phyloP scores from a whole-genome alignment of 164 flowering plant genomes.

The Macadamia integrifolia region DNA sequence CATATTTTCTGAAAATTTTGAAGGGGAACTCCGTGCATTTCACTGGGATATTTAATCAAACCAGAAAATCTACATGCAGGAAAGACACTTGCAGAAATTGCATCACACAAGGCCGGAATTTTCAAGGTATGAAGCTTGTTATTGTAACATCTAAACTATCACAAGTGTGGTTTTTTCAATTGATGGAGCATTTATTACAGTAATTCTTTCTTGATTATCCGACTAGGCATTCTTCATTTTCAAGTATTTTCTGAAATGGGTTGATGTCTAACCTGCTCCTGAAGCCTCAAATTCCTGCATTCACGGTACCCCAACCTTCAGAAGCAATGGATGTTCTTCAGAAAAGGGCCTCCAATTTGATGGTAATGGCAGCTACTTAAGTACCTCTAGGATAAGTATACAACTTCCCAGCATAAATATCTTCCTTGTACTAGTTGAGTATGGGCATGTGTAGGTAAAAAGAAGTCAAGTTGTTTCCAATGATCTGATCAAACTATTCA shows the following conservation, averaged over 20 bases:
- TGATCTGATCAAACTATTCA: no score
- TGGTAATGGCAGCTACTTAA: conserved; percentile 32
- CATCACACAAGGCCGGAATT: conserved; percentile 89
- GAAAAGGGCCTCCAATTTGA: conserved; percentile 40
- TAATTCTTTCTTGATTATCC: conserved; percentile 16
- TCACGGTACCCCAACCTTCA: conserved; percentile 63
- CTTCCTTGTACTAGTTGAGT: not conserved
- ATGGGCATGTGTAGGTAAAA: not conserved
- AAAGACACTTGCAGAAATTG: conserved; percentile 69
- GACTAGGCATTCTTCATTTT: conserved; percentile 32
- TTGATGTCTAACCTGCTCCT: conserved; percentile 44
- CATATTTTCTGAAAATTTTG: no score
- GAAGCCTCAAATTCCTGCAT: conserved; percentile 81
- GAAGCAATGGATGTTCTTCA: conserved; percentile 87
- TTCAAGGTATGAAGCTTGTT: conserved; percentile 54
- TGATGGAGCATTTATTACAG: conserved; percentile 12
- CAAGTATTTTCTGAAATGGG: conserved; percentile 39
- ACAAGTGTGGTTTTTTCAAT: conserved; percentile 1
- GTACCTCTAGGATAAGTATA: not conserved
- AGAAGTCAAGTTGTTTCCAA: no score
- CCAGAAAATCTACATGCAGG: conserved; percentile 39
- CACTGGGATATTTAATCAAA: not conserved
- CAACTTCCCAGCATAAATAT: not conserved
- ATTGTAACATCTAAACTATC: not conserved
- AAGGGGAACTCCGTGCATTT: not conserved